Base-by-base conservation (phyloP, 2,329 filamentous ascomycete genomes). In the Cladobotryum protrusum region DNA sequence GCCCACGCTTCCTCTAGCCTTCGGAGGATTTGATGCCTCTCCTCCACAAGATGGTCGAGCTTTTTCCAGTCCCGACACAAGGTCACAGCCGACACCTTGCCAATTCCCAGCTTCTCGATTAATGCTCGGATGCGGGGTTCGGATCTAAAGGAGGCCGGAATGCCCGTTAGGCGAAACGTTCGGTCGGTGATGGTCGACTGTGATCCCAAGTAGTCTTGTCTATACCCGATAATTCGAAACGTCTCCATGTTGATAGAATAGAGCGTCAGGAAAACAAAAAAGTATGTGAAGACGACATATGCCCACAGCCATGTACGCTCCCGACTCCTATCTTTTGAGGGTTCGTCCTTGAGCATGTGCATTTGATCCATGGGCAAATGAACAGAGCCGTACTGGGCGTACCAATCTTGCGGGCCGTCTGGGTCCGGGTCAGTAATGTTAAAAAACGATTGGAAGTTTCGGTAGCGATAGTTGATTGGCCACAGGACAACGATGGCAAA, bases 151-250 rank as follows among this genome's bases (percentile, higher is more conserved):
- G 92, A 83, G 3, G 68, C 64, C 0, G 95, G 93, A 18, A 99
- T 92, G 0, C 92, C 92, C 0, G 92, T 93, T 15, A 99, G 72
- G 19, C 89, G 85, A 60, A 99, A 91, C 0, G 93, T 99, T 32
- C 91, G 83, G 68, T 99, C 93, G 1, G 93, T 97, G 46, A 96
- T 82, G n/a, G 92, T 97, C 0, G 87, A 91, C 67, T 97, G 92
- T 18, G 85, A 89, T 12, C 93, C 93, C 9, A 99, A 77, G 63
- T 96, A 99, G 52, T 90, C 83, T 66, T 99, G 93, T 19, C 93
- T 78, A 29, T 92, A 80, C 50, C 85, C 81, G 56, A 97, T 95
- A 47, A 99, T 86, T 52, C 83, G 86, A 57, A 86, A 82, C 0
- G 93, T 97, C 68, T 96, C 86, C 39, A 79, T 78, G 52, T 92